Evolutionary conservation across 2,329 filamentous ascomycete species (phyloP).

Genomic region (Paecilomyces sp.): DNA sequence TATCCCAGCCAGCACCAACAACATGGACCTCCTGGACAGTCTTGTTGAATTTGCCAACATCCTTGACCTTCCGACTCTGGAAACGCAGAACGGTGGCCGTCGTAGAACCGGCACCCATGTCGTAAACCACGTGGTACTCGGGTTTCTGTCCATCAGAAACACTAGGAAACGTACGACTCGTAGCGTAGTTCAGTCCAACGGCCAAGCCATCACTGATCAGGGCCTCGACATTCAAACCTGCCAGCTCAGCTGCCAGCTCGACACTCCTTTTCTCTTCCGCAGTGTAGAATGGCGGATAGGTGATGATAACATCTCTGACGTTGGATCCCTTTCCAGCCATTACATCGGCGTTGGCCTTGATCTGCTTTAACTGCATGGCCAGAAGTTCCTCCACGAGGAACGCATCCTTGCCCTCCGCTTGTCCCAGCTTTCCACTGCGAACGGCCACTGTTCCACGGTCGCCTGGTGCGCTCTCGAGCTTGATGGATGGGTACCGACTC

Average conservation of each 20-base stretch:
- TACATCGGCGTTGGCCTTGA: constrained; percentile 79
- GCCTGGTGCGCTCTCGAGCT: constrained; percentile 49
- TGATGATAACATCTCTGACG: constrained; percentile 79
- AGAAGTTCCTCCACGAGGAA: constrained; percentile 85
- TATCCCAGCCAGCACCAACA: constrained; percentile 80
- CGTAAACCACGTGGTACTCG: constrained; percentile 88
- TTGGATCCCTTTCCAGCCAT: constrained; percentile 68
- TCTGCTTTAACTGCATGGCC: constrained; percentile 91
- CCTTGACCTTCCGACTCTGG: constrained; percentile 83
- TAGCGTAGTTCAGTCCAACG: constrained; percentile 93
- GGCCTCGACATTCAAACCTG: constrained; percentile 76
- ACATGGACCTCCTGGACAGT: constrained; percentile 93
- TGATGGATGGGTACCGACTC: constrained; percentile 69
- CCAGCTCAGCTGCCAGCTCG: constrained; percentile 75
- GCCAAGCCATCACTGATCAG: constrained; percentile 85
- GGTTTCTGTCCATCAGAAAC: constrained; percentile 76
- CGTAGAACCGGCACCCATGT: constrained; percentile 94
- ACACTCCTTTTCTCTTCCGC: constrained; percentile 83
- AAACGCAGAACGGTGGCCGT: constrained; percentile 86
- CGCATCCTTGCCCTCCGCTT: constrained; percentile 55
- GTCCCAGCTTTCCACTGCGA: constrained; percentile 62
- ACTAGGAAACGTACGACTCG: constrained; percentile 78
- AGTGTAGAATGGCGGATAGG: constrained; percentile 84
- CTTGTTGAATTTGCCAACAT: constrained; percentile 89
- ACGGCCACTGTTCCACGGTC: constrained; percentile 68